Percentiles rank a stretch among this genome's conserved stretches.
Evolutionary conservation across 768 basidiomycete species (phyloP).

Genomic region (Pisolithus sp.): DNA sequence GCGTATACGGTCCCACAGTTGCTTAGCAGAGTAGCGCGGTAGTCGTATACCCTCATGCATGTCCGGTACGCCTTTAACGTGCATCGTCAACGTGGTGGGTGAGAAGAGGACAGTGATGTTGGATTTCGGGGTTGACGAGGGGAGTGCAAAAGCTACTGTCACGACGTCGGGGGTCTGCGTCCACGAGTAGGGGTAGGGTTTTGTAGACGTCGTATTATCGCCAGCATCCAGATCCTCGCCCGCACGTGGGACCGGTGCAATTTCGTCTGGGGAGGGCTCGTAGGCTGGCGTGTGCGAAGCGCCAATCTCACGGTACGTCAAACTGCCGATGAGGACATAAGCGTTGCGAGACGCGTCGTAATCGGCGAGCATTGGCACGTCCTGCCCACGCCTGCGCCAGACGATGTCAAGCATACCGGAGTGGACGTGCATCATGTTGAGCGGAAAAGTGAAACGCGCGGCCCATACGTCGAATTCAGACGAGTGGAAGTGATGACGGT

Average conservation of each 20-base stretch:
- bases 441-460: constrained; percentile 42
- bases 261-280: constrained; percentile 59
- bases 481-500: constrained; percentile 13
- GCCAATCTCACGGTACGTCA: constrained; percentile 42
- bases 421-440: constrained; percentile 26
- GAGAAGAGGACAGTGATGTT: constrained; percentile 66
- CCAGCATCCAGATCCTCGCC: constrained; percentile 54
- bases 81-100: constrained; percentile 56
- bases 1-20: constrained; percentile 76
- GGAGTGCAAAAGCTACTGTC: constrained; percentile 80
- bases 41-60: constrained; percentile 27
- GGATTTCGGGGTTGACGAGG: constrained; percentile 55
- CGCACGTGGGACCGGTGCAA: constrained; percentile 60
- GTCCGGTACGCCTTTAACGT: constrained; percentile 39
- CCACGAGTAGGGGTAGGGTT: constrained; percentile 87
- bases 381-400: constrained; percentile 67
- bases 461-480: constrained; percentile 64
- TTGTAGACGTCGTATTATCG: constrained; percentile 28
- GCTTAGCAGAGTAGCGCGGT: constrained; percentile 55
- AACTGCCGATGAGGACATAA: constrained; percentile 55
- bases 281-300: constrained; percentile 32
- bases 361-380: constrained; percentile 56
- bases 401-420: constrained; percentile 41
- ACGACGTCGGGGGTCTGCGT: constrained; percentile 80
- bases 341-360: constrained; percentile 41